Percentiles rank a stretch among this genome's conserved stretches.
Conservation (phyloP, 2,329 filamentous ascomycete genomes). For the Alternaria sp. region DNA sequence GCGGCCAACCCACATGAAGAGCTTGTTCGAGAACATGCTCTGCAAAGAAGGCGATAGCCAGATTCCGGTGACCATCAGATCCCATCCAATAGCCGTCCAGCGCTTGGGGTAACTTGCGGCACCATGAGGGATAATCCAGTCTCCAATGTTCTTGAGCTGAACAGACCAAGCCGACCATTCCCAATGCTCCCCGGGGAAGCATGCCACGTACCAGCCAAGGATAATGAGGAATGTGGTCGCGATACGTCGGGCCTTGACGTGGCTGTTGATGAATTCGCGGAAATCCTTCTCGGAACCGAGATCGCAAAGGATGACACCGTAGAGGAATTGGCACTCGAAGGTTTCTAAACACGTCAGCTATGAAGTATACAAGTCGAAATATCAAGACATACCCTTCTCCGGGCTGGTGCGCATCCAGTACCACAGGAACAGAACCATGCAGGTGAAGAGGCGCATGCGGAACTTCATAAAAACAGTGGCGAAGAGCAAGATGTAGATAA, state of each 20-base stretch:
- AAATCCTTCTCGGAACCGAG: slow-evolving; percentile 58
- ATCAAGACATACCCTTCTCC: slow-evolving; percentile 55
- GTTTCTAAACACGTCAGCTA: slow-evolving; percentile 55
- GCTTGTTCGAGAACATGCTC: slow-evolving; percentile 59
- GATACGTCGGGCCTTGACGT: slow-evolving; percentile 51
- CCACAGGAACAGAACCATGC: slow-evolving; percentile 58
- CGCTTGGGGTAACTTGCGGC: slow-evolving; percentile 53
- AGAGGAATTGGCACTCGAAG: slow-evolving; percentile 62
- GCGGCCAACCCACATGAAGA: slow-evolving; percentile 64
- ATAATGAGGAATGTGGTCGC: slow-evolving; percentile 53
- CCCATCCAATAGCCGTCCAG: slow-evolving; percentile 60
- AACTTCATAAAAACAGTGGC: slow-evolving; percentile 60
- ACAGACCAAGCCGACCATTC: slow-evolving; percentile 62
- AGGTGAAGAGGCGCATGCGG: slow-evolving; percentile 58
- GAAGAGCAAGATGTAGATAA: slow-evolving; percentile 60
- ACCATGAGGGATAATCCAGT: slow-evolving; percentile 60
- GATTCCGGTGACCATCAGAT: slow-evolving; percentile 61
- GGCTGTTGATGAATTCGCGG: slow-evolving; percentile 55
- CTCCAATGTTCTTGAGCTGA: slow-evolving; percentile 53
- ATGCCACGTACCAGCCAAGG: slow-evolving; percentile 58
- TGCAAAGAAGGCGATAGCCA: slow-evolving; percentile 61
- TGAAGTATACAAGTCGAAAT: background rate
- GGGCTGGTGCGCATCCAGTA: slow-evolving; percentile 59
- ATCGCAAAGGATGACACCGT: slow-evolving; percentile 62
- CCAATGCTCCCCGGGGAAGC: slow-evolving; percentile 61